Percentiles rank a stretch among this genome's conserved stretches.
Conservation (phyloP, 2,329 filamentous ascomycete species). For the Ceratocystis cacaofunesta region DNA sequence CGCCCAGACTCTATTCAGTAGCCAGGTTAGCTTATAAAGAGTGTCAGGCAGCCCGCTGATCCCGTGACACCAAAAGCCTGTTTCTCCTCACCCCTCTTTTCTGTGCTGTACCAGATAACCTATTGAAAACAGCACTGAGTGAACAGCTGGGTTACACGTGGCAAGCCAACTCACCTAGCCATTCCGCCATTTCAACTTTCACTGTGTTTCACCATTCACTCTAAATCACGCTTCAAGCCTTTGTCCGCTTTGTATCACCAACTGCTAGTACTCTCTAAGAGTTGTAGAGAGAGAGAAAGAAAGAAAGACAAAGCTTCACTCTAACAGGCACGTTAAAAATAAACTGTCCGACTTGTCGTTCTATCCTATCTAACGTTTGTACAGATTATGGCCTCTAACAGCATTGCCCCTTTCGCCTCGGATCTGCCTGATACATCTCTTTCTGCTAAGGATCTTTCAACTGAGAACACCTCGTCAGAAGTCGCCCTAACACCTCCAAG, state of each 20-base stretch:
- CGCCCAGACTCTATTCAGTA: no score
- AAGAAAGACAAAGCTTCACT: neutral
- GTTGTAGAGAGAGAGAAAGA: neutral
- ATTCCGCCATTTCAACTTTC: no score
- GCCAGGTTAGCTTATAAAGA: no score
- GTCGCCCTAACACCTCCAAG: neutral
- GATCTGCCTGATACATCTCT: neutral
- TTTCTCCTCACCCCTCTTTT: neutral
- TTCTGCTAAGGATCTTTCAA: neutral
- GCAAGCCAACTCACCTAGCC: neutral
- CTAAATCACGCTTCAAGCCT: neutral
- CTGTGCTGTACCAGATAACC: neutral
- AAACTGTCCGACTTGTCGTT: neutral
- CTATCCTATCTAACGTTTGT: neutral
- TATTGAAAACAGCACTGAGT: neutral
- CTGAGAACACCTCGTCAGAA: neutral
- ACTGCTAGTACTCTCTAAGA: neutral
- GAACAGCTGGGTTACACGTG: neutral
- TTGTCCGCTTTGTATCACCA: neutral
- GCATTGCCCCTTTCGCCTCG: neutral
- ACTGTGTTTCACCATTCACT: neutral
- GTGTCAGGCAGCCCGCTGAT: no score
- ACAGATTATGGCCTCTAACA: neutral
- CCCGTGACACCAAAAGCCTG: neutral
- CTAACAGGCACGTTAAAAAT: neutral